These are phyloP conservation scores for Malus sieversii DNA, from an alignment of 306 rosid species.

Conservation along the genomic window DNA sequence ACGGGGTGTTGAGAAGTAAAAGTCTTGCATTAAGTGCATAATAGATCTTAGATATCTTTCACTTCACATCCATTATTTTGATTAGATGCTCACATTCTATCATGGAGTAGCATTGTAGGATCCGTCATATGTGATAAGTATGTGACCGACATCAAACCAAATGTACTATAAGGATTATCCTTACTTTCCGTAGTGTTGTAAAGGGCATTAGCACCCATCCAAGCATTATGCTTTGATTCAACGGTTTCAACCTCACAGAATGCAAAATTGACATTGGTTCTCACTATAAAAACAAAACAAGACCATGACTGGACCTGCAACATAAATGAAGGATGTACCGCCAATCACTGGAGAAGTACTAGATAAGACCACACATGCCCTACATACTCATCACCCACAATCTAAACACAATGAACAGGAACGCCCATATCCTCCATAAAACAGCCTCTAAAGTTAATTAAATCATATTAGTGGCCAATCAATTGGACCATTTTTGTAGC, in stretches of 20 bases:
- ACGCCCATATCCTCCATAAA: slow-evolving; percentile 27
- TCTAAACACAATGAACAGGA: slow-evolving; percentile 22
- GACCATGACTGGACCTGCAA: slow-evolving; percentile 37
- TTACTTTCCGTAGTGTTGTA: not conserved
- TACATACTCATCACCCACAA: slow-evolving; percentile 18
- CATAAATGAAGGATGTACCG: slow-evolving; percentile 8
- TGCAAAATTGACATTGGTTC: slow-evolving; percentile 23
- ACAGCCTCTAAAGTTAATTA: not conserved
- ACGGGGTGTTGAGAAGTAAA: not conserved
- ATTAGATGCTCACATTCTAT: not conserved
- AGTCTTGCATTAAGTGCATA: not conserved
- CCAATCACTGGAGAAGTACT: slow-evolving; percentile 23
- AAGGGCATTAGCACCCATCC: not conserved
- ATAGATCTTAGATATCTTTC: not conserved
- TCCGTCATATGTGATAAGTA: not conserved
- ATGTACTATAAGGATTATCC: not conserved
- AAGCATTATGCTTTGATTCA: not conserved
- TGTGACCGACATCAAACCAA: not conserved
- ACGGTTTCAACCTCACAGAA: not conserved
- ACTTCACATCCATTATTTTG: too few species aligned
- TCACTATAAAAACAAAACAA: slow-evolving; percentile 28
- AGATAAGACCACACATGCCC: slow-evolving; percentile 24
- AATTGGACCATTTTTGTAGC: slow-evolving; percentile 31
- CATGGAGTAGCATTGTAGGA: not conserved
- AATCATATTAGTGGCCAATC: slow-evolving; percentile 15